These are phyloP conservation scores for Dentipellis fragilis DNA, from an alignment of 768 basidiomycete genomes.

Conservation along the genomic window DNA sequence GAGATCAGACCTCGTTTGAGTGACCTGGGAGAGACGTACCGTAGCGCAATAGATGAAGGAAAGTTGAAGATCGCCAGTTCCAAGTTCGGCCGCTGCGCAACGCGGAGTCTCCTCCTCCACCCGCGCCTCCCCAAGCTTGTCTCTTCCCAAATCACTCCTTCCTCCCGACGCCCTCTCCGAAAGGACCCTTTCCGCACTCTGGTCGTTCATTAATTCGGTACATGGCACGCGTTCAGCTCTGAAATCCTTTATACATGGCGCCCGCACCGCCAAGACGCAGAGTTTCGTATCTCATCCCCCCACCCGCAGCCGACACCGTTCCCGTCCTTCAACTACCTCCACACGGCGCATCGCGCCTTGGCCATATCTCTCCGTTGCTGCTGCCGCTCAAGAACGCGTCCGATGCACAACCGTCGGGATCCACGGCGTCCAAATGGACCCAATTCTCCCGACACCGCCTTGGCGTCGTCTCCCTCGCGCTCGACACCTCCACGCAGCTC, in stretches of 20 bases:
- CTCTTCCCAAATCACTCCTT: too few relatives aligned
- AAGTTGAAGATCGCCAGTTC: too few relatives aligned
- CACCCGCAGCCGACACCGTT: slow-evolving; percentile 44
- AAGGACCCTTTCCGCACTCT: too few relatives aligned
- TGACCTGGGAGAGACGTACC: too few relatives aligned
- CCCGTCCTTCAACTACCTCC: slow-evolving; percentile 67
- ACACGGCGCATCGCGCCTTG: slow-evolving; percentile 49
- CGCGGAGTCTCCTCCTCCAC: too few relatives aligned
- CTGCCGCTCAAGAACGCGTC: slow-evolving; percentile 23
- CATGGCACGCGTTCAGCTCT: neutral
- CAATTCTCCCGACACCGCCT: slow-evolving; percentile 54
- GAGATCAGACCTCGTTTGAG: too few relatives aligned
- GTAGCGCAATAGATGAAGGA: too few relatives aligned
- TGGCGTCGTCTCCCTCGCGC: slow-evolving; percentile 76
- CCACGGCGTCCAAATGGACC: neutral
- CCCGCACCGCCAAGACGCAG: slow-evolving; percentile 43
- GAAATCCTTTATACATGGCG: slow-evolving; percentile 5
- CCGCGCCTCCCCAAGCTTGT: too few relatives aligned
- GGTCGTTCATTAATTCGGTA: neutral
- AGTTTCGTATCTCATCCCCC: slow-evolving; percentile 83
- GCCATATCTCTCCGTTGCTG: slow-evolving; percentile 61
- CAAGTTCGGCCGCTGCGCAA: too few relatives aligned
- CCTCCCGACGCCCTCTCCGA: too few relatives aligned
- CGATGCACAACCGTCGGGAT: neutral
- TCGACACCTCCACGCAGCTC: slow-evolving; percentile 76